Conservation (phyloP, 2,329 filamentous ascomycete genomes). For the Alternaria solani region DNA sequence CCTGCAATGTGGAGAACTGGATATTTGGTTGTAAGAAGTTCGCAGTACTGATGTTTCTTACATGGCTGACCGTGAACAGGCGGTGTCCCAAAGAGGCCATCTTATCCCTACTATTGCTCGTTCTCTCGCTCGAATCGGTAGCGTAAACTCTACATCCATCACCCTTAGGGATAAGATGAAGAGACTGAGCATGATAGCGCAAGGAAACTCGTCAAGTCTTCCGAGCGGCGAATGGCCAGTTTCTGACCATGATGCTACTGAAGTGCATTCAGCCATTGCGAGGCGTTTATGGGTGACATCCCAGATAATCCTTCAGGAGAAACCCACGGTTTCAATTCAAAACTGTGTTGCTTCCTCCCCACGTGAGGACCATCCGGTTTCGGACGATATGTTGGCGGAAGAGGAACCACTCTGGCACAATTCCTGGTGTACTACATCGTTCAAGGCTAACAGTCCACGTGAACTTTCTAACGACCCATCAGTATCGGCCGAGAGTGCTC, state of each 20-base stretch:
- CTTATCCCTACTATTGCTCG: conserved; percentile 52
- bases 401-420: neutral
- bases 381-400: conserved; percentile 22
- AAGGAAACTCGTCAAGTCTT: neutral
- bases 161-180: conserved; percentile 27
- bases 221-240: neutral
- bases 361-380: neutral
- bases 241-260: neutral
- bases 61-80: conserved; percentile 29
- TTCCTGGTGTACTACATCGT: neutral
- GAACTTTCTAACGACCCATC: neutral
- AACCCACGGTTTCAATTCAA: conserved; percentile 2
- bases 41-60: neutral
- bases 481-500: neutral
- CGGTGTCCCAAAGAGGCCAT: conserved; percentile 44
- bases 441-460: neutral
- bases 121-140: conserved; percentile 36
- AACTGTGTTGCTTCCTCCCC: conserved; percentile 7
- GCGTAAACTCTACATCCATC: conserved; percentile 16
- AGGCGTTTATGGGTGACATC: conserved; percentile 17
- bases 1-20: conserved; percentile 53
- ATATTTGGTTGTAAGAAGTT: conserved; percentile 40
- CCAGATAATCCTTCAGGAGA: conserved; percentile 5
- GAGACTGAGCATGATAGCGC: neutral
- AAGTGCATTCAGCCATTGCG: neutral